These are phyloP conservation scores for Dictyostelium intermedium DNA, from an alignment of 78 protist species.

Conservation along the genomic window DNA sequence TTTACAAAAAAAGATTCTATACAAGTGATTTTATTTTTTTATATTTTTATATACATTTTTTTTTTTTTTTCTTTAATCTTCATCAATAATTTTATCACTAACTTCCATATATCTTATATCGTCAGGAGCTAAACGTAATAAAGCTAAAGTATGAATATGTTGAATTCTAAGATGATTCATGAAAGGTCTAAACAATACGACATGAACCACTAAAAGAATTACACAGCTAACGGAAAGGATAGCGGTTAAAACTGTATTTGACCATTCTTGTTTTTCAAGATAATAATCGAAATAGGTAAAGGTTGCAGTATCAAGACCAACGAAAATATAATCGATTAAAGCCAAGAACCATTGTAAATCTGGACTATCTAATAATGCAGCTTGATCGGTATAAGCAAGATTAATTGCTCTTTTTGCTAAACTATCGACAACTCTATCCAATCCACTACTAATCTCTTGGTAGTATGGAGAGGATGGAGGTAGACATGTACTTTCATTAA, in stretches of 20 bases:
- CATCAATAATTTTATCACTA: constrained; percentile 38
- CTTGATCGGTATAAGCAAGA: background rate
- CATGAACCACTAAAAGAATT: background rate
- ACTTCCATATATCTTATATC: constrained; percentile 46
- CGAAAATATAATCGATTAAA: background rate
- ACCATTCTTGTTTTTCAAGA: background rate
- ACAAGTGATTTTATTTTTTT: background rate
- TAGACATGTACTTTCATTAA: background rate
- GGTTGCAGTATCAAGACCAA: constrained; percentile 36
- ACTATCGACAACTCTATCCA: constrained; percentile 46
- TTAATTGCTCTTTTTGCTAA: background rate
- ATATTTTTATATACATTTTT: background rate
- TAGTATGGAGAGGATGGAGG: background rate
- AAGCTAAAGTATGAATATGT: constrained; percentile 53
- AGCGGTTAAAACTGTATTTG: background rate
- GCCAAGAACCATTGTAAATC: constrained; percentile 25
- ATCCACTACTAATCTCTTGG: background rate
- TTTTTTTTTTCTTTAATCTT: constrained; percentile 17
- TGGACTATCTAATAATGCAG: background rate
- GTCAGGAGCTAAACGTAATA: constrained; percentile 36
- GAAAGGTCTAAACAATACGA: constrained; percentile 39
- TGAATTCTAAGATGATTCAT: constrained; percentile 36
- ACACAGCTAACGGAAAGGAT: background rate
- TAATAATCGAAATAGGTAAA: constrained; percentile 22
- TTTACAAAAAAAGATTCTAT: background rate